Evolutionary conservation across 192 early-diverging fungal genomes (phyloP), one percentile per base, ranked within the genome.

Genomic region (Spinellus fusiger): DNA sequence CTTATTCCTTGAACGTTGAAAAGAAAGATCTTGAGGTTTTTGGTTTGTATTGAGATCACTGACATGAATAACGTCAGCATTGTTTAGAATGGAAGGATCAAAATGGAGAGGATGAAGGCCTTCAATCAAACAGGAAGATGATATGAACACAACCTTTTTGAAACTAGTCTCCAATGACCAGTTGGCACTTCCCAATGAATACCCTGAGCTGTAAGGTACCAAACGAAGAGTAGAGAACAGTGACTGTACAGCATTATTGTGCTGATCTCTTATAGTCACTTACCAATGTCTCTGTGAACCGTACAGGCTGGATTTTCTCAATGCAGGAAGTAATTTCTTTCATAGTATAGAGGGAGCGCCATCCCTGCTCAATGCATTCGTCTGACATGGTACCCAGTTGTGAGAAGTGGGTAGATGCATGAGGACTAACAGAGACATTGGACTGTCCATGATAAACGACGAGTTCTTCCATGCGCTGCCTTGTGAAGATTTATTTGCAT

Each of bases 131-230:
- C 75, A 84, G 13, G 76, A 75, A 20, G 77, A 70, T 0, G 77
- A 78, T 1, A 81, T 27, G 37, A 78, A 64, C 16, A 69, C 77
- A 22, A 81, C 74, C 54, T 76, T 77, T 62, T 84, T 77, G 46
- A 70, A 70, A 20, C 74, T 85, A 67, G 78, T 80, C 66, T 86
- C 83, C 18, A 91, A 73, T 4, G 79, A 69, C 89, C 88, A 91
- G 66, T 89, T 89, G 2, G 84, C 79, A 18, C 83, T 77, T 6
- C 88, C 89, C 38, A 91, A 77, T 50, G 79, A 83, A 68, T 87
- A 84, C 7, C 88, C 89, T 5, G 86, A 84, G 61, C 89, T 89
- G 62, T 86, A 76, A 3, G 88, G 78, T 16, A 77, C 82, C 9
- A 84, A 52, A 34, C 35, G 44, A 16, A 69, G 40, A 2, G 58